Base-by-base conservation (phyloP, 106 monocot genomes). In the Agapanthus africanus region DNA sequence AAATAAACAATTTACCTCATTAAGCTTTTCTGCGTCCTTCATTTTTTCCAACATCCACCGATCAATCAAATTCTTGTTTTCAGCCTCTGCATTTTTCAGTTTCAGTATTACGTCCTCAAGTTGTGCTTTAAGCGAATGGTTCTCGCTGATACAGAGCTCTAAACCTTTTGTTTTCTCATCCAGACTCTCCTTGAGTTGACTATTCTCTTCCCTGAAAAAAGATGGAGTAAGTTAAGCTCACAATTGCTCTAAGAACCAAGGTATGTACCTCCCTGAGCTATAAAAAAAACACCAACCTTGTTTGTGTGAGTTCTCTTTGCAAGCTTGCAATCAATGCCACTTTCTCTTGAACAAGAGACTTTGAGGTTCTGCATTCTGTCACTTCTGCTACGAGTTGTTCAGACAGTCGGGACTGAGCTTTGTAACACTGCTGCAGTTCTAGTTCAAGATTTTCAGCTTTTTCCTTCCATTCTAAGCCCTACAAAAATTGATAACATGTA, bases 1-100 rank as follows among this genome's bases (percentile, higher is more conserved):
- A 15, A 47, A 15, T 7, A 40, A 47, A 31, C 26, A 66, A 14
- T n/a, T 40, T 77, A 97, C 97, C 97, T 97, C 97, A 74, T 97
- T 97, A 39, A 97, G 82, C 70, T 70, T 92, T 78, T 97, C 97
- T 40, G 97, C 92, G 69, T 86, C 86, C 67, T 91, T 89, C 97
- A 97, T 91, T 72, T 97, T 97, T 72, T 97, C 97, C 40, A 92
- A 66, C 97, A 97, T 92, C 87, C 81, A 87, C 15, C 91, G 83
- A 75, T 97, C 92, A 71, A 90, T 81, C 73, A 97, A 75, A 7
- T 68, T 78, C 74, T 89, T 89, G 65, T 89, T 89, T 40, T 97
- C 97, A 71, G 78, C 66, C 59, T 92, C 82, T 4, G 88, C 73
- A 40, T 74, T 52, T 74, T 60, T 84, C 39, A 84, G 49, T 75